Conservation (phyloP, 2,329 filamentous ascomycete species). For the Cladosporium phlei region DNA sequence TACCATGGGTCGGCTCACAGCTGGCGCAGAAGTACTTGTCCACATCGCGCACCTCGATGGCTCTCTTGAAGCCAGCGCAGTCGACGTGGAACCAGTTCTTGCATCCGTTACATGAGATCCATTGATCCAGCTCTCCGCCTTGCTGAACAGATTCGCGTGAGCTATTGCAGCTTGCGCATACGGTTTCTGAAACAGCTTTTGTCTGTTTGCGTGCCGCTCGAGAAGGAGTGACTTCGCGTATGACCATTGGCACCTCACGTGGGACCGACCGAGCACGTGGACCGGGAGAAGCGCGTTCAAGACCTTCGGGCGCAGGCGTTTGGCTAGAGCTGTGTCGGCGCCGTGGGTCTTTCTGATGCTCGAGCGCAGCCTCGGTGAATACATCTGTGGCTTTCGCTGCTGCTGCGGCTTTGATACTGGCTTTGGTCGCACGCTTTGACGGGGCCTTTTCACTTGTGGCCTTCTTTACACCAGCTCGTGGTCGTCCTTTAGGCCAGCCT, state of each 20-base stretch:
- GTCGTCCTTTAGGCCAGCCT: conserved; percentile 45
- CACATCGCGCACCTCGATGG: conserved; percentile 59
- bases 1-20: conserved; percentile 57
- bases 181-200: conserved; percentile 35
- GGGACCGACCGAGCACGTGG: conserved; percentile 27
- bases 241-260: conserved; percentile 24
- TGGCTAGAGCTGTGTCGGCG: conserved; percentile 27
- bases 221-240: conserved; percentile 21
- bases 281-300: neutral
- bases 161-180: conserved; percentile 55
- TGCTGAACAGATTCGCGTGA: conserved; percentile 48
- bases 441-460: conserved; percentile 23
- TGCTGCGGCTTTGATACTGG: conserved; percentile 17
- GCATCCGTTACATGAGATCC: conserved; percentile 66
- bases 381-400: conserved; percentile 6
- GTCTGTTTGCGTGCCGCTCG: conserved; percentile 24
- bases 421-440: conserved; percentile 29
- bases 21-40: conserved; percentile 62
- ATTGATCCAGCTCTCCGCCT: conserved; percentile 50
- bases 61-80: conserved; percentile 62
- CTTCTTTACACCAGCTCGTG: conserved; percentile 36
- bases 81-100: conserved; percentile 65
- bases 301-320: neutral
- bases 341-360: conserved; percentile 6
- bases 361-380: conserved; percentile 8